These are phyloP conservation scores for Torulaspora gathmanii DNA, from an alignment of 805 yeast species.

Conservation along the genomic window DNA sequence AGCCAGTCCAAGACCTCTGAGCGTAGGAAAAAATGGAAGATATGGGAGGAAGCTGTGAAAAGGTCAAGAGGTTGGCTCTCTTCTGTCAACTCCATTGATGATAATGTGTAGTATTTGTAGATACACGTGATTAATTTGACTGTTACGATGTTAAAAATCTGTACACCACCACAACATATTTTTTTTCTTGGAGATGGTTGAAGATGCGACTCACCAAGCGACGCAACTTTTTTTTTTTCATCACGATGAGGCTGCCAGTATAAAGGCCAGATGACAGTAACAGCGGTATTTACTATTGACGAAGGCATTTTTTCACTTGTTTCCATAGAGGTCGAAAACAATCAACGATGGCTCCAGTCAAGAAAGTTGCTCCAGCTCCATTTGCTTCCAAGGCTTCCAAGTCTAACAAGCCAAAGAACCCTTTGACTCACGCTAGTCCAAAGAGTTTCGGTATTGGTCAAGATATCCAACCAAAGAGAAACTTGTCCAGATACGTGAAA, in stretches of 20 bases:
- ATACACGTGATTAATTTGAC: neutral
- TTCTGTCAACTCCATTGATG: conserved; percentile 12
- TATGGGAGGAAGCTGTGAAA: conserved; percentile 83
- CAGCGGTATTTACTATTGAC: too few species aligned
- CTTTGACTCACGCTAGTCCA: conserved; percentile 84
- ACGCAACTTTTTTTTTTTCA: neutral
- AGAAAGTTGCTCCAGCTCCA: conserved; percentile 98
- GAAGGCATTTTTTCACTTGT: too few species aligned
- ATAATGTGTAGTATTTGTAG: neutral
- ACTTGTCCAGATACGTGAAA: conserved; percentile 94
- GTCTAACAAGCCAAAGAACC: conserved; percentile 64
- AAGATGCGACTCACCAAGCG: neutral
- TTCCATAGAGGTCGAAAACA: neutral
- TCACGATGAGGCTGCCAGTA: neutral
- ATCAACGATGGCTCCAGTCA: conserved; percentile 47
- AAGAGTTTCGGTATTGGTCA: conserved; percentile 96
- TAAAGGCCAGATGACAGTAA: neutral
- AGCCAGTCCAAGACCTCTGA: conserved; percentile 49
- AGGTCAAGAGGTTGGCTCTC: conserved; percentile 77
- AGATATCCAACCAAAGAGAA: conserved; percentile 89
- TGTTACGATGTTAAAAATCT: neutral
- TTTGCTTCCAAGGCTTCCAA: conserved; percentile 68
- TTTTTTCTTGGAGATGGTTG: too few species aligned
- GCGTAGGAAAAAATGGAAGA: conserved; percentile 59
- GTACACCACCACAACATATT: neutral